These are phyloP conservation scores for Hymenochaete sp. DNA, from an alignment of 1,284 basidiomycete genomes.

Conservation along the genomic window DNA sequence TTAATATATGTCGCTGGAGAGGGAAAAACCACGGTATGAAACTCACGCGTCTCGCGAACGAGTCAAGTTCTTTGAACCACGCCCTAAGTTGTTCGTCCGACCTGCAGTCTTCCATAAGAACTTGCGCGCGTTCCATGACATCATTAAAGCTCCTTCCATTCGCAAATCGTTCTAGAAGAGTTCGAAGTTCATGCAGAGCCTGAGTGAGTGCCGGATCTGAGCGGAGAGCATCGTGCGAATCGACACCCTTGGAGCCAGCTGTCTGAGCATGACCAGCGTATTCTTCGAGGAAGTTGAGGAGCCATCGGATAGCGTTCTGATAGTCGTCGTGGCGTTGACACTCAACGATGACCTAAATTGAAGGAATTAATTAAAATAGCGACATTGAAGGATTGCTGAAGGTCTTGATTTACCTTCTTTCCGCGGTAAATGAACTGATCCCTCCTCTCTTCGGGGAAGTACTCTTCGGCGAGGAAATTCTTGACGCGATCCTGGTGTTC, in stretches of 20 bases:
- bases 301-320: conserved; percentile 39
- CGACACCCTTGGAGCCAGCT: conserved; percentile 24
- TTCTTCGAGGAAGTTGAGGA: conserved; percentile 36
- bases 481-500: conserved; percentile 33
- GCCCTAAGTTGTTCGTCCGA: conserved; percentile 44
- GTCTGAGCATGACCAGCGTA: conserved; percentile 42
- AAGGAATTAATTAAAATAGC: not conserved
- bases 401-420: conserved; percentile 34
- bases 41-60: conserved; percentile 29
- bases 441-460: conserved; percentile 59
- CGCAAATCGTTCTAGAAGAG: conserved; percentile 54
- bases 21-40: too few species aligned
- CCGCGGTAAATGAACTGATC: conserved; percentile 52
- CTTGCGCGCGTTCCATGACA: conserved; percentile 41
- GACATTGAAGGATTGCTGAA: not conserved
- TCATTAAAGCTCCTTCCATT: conserved; percentile 40
- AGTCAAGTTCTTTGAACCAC: conserved; percentile 43
- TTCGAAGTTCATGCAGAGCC: conserved; percentile 36
- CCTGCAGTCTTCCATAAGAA: conserved; percentile 43
- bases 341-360: conserved; percentile 40
- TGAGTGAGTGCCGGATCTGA: conserved; percentile 32
- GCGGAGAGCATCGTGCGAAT: conserved; percentile 12
- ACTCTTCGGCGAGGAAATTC: conserved; percentile 43
- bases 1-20: too few species aligned
- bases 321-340: conserved; percentile 55